Base-by-base conservation (phyloP, 306 rosid genomes). In the Lotus japonicus region DNA sequence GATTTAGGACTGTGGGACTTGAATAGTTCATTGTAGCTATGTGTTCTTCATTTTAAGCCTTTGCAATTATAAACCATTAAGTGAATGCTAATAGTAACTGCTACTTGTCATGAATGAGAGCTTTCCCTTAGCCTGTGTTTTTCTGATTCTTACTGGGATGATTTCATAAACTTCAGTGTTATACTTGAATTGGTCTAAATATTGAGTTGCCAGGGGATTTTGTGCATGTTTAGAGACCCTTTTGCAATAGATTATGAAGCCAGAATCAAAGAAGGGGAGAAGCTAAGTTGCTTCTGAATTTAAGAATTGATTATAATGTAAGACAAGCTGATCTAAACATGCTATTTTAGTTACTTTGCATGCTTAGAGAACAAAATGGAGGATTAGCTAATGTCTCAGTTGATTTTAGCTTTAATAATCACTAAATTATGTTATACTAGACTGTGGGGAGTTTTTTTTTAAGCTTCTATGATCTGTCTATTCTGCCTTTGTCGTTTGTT, bases 281-380 rank as follows among this genome's bases (percentile, higher is more conserved):
- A n/a, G n/a, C n/a, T n/a, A n/a, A n/a, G n/a, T n/a, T n/a, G n/a
- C n/a, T n/a, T n/a, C n/a, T n/a, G n/a, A n/a, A n/a, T n/a, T n/a
- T n/a, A n/a, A n/a, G n/a, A n/a, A n/a, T n/a, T n/a, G n/a, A n/a
- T n/a, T n/a, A n/a, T n/a, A n/a, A n/a, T n/a, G n/a, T n/a, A n/a
- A n/a, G n/a, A n/a, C n/a, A n/a, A n/a, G n/a, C n/a, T n/a, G n/a
- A n/a, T n/a, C n/a, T n/a, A n/a, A n/a, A n/a, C n/a, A n/a, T n/a
- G n/a, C n/a, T n/a, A n/a, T n/a, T n/a, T 67, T 38, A 21, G 41
- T 39, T 66, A 35, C 68, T 39, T n/a, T 75, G 48, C 38, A 38
- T 38, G 56, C 50, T 9, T 17, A 50, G 54, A 57, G 59, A 62
- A 51, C 21, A 39, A 52, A 72, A 50, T 39, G 35, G 4, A 4